These are phyloP conservation scores for Gossypium trilobum DNA, from an alignment of 441 rosid species.

Conservation along the genomic window DNA sequence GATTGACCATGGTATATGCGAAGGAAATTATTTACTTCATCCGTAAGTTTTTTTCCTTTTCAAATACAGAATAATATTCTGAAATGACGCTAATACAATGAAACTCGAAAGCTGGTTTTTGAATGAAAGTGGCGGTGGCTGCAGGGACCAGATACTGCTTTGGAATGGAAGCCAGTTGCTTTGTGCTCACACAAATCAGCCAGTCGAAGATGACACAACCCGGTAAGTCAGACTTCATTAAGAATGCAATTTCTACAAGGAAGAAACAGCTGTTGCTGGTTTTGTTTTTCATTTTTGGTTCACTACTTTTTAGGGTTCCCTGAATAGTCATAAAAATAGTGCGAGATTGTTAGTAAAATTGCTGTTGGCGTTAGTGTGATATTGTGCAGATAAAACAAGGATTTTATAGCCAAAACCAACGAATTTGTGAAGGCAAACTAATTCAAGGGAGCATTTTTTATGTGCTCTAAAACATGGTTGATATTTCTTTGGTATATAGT, in stretches of 20 bases:
- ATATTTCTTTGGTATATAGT: too few relatives aligned
- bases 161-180: not conserved
- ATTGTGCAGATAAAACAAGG: not conserved
- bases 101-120: not conserved
- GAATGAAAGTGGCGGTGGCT: not conserved
- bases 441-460: too few relatives aligned
- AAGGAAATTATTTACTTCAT: not conserved
- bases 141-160: not conserved
- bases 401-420: not conserved
- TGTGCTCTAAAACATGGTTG: too few relatives aligned
- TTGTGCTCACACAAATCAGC: not conserved
- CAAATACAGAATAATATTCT: not conserved
- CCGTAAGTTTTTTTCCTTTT: not conserved
- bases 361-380: not conserved
- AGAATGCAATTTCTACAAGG: not conserved
- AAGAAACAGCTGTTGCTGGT: not conserved
- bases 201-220: not conserved
- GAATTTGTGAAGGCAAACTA: too few relatives aligned
- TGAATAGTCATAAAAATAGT: not conserved
- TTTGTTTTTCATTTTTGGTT: not conserved
- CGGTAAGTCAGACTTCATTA: not conserved
- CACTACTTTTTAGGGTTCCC: not conserved
- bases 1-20: not conserved
- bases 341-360: not conserved
- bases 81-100: not conserved